A percentile compares a stretch with the other conserved stretches of the same genome.
Evolutionary conservation across 345 rosid species (phyloP).

Genomic region (Moricandia arvensis): DNA sequence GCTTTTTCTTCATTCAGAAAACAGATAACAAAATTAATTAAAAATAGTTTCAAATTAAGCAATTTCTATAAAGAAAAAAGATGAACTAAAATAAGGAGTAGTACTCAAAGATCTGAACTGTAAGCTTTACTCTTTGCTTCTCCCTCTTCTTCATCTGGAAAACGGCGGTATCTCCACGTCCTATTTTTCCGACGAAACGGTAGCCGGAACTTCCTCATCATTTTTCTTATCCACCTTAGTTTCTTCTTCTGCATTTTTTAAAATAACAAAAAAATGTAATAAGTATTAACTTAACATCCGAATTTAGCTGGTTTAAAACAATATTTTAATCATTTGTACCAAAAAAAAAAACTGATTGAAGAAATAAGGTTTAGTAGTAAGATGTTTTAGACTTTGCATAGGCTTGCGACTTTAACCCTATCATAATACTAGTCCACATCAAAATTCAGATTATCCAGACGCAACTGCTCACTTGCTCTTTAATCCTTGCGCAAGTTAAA

Average conservation of each 20-base stretch:
- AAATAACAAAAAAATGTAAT: background rate
- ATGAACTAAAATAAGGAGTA: background rate
- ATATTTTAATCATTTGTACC: too few species aligned
- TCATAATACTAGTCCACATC: background rate
- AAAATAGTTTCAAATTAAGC: background rate
- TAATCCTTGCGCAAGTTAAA: background rate
- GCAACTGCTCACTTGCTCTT: background rate
- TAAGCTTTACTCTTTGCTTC: slow-evolving; percentile 11
- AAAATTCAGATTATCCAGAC: background rate
- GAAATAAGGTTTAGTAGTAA: background rate
- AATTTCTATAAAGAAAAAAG: background rate
- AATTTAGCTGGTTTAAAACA: too few species aligned
- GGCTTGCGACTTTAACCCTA: background rate
- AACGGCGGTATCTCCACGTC: slow-evolving; percentile 14
- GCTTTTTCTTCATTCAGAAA: slow-evolving; percentile 24
- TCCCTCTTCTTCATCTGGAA: slow-evolving; percentile 32
- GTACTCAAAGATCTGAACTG: slow-evolving; percentile 28
- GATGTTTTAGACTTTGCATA: background rate
- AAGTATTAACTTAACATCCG: too few species aligned
- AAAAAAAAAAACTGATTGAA: too few species aligned
- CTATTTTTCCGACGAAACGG: slow-evolving; percentile 25
- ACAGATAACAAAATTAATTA: background rate
- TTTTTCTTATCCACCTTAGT: slow-evolving; percentile 22
- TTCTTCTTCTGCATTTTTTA: slow-evolving; percentile 21
- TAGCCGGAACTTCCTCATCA: slow-evolving; percentile 21